phyloP scores from a whole-genome alignment of 1,284 basidiomycete species.

The Fistulina hepatica region DNA sequence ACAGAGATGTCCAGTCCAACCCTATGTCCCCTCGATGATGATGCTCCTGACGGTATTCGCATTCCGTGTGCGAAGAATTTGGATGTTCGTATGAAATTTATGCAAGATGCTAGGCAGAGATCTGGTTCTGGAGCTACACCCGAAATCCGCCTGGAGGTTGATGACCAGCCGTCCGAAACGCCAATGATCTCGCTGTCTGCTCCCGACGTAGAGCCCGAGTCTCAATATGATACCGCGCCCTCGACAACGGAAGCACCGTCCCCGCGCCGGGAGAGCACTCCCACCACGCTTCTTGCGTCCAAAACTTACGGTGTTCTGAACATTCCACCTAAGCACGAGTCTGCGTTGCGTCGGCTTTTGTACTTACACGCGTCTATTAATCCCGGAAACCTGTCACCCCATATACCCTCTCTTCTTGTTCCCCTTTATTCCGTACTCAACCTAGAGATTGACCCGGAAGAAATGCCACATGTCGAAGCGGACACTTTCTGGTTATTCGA shows the following conservation, averaged over 20 bases:
- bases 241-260: slow-evolving; percentile 15
- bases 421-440: slow-evolving; percentile 54
- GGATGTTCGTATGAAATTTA: slow-evolving; percentile 39
- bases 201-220: slow-evolving; percentile 11
- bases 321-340: slow-evolving; percentile 49
- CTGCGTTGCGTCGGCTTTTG: slow-evolving; percentile 58
- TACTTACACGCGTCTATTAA: slow-evolving; percentile 64
- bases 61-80: slow-evolving; percentile 41
- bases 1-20: slow-evolving; percentile 34
- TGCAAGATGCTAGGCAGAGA: slow-evolving; percentile 25
- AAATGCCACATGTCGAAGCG: slow-evolving; percentile 59
- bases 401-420: slow-evolving; percentile 55
- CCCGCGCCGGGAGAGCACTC: slow-evolving; percentile 12
- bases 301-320: slow-evolving; percentile 33
- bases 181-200: slow-evolving; percentile 22
- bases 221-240: not conserved
- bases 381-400: slow-evolving; percentile 56
- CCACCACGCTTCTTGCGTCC: slow-evolving; percentile 44
- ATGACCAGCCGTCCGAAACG: slow-evolving; percentile 13
- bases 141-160: slow-evolving; percentile 43
- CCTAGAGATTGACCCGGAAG: slow-evolving; percentile 50
- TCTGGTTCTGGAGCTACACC: slow-evolving; percentile 30
- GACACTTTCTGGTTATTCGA: slow-evolving; percentile 77
- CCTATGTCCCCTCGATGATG: slow-evolving; percentile 45
- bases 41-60: slow-evolving; percentile 34